Evolutionary conservation across 495 filamentous ascomycete species (phyloP).

Genomic region (Neurospora tetrasperma): DNA sequence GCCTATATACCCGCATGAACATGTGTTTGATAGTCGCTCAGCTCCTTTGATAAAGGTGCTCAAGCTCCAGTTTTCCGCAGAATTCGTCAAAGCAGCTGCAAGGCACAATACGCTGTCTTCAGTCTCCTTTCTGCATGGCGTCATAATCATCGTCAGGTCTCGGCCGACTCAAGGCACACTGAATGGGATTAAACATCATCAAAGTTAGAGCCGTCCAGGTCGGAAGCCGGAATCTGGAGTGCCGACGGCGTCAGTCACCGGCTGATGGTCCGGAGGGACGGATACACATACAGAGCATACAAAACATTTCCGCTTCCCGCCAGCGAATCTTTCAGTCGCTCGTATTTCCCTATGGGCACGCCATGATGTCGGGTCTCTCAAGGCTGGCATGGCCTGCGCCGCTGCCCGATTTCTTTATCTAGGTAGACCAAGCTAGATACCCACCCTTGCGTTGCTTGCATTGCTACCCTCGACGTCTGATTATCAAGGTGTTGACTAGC

Average conservation of each 20-base stretch:
- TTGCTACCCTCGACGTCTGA: neutral
- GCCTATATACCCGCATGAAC: neutral
- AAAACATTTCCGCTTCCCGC: neutral
- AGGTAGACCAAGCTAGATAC: neutral
- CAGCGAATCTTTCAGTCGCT: neutral
- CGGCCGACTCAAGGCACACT: neutral
- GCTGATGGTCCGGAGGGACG: neutral
- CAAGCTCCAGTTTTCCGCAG: neutral
- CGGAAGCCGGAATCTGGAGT: neutral
- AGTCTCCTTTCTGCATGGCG: slow-evolving; percentile 3
- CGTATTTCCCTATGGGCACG: neutral
- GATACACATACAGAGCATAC: neutral
- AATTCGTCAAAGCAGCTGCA: slow-evolving; percentile 1
- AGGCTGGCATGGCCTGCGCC: neutral
- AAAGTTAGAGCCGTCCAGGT: neutral
- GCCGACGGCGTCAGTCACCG: neutral
- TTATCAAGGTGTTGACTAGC: neutral
- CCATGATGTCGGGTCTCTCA: neutral
- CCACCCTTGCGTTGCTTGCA: neutral
- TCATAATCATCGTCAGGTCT: neutral
- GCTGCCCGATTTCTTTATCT: neutral
- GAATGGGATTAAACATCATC: neutral
- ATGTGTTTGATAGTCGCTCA: neutral
- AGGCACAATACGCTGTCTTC: slow-evolving; percentile 2
- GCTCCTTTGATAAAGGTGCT: neutral